phyloP scores from a whole-genome alignment of 2,329 filamentous ascomycete genomes.

The Colletotrichum trifolii region DNA sequence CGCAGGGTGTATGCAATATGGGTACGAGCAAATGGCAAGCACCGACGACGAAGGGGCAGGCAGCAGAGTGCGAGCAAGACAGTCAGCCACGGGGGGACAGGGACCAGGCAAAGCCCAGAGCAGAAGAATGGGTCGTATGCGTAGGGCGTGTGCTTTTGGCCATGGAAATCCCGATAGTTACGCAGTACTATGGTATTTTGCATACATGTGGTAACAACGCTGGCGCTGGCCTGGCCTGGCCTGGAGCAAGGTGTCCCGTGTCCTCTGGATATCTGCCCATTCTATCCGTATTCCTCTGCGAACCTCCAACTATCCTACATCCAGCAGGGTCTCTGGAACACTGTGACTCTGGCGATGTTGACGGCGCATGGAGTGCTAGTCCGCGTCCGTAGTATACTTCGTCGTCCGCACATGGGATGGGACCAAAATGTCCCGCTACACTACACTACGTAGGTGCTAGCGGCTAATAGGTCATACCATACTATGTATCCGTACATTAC shows the following conservation, averaged over 20 bases:
- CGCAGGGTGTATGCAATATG: too few relatives aligned
- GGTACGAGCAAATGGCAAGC: too few relatives aligned
- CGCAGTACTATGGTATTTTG: neutral
- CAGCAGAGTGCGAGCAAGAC: neutral
- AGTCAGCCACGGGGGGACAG: constrained; percentile 5
- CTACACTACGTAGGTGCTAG: constrained; percentile 13
- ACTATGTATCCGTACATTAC: neutral
- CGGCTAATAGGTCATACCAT: too few relatives aligned
- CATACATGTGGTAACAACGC: neutral
- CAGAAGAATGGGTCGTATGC: neutral
- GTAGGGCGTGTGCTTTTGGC: too few relatives aligned
- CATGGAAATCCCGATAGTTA: too few relatives aligned
- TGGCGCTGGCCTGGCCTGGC: too few relatives aligned
- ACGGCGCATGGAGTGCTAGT: constrained; percentile 12
- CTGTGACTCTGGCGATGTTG: neutral
- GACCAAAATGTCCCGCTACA: neutral
- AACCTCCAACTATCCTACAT: neutral
- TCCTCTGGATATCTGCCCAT: neutral
- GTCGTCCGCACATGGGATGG: constrained; percentile 30
- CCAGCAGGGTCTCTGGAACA: too few relatives aligned
- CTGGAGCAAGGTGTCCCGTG: neutral
- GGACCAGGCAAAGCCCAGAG: neutral
- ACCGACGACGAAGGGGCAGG: too few relatives aligned
- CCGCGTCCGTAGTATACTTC: constrained; percentile 26
- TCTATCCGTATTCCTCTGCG: neutral